Percentiles rank a stretch among this genome's conserved stretches.
phyloP scores from a whole-genome alignment of 495 filamentous ascomycete genomes.

The Parachaetomium inaequale region DNA sequence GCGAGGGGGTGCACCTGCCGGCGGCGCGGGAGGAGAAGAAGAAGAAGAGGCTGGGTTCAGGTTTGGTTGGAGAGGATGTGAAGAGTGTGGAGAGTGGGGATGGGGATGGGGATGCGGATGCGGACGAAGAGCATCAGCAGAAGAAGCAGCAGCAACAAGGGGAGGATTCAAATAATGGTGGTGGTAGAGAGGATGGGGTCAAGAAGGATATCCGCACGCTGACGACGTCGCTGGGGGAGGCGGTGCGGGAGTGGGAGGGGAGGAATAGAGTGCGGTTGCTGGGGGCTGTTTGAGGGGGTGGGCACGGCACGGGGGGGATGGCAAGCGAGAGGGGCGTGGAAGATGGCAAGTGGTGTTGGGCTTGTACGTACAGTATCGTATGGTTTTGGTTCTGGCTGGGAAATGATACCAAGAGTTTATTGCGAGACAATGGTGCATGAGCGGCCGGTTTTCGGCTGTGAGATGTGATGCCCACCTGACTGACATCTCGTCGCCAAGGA shows the following conservation, averaged over 20 bases:
- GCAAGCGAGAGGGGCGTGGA: no score
- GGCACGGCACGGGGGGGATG: no score
- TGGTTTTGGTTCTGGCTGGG: no score
- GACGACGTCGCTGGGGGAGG: conserved; percentile 28
- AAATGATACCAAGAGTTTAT: no score
- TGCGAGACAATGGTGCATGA: no score
- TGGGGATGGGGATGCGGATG: not conserved
- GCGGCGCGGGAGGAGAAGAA: not conserved
- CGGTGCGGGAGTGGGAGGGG: conserved; percentile 37
- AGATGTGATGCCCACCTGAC: no score
- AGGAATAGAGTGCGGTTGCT: conserved; percentile 24
- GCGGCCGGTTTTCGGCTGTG: no score
- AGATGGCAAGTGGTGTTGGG: not conserved
- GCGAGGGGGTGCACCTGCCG: conserved; percentile 39
- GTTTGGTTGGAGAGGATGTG: conserved; percentile 27
- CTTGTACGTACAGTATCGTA: no score
- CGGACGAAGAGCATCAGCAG: conserved; percentile 18
- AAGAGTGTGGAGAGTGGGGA: no score
- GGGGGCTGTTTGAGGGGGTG: not conserved
- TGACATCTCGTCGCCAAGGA: no score
- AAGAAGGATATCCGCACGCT: conserved; percentile 33
- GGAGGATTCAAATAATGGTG: no score
- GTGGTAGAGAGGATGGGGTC: conserved; percentile 16
- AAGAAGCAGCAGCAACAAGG: no score
- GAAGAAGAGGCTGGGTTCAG: conserved; percentile 20